Evolutionary conservation across 306 rosid species (phyloP), one percentile per base, ranked within the genome.

Genomic region (Argentina anserina): DNA sequence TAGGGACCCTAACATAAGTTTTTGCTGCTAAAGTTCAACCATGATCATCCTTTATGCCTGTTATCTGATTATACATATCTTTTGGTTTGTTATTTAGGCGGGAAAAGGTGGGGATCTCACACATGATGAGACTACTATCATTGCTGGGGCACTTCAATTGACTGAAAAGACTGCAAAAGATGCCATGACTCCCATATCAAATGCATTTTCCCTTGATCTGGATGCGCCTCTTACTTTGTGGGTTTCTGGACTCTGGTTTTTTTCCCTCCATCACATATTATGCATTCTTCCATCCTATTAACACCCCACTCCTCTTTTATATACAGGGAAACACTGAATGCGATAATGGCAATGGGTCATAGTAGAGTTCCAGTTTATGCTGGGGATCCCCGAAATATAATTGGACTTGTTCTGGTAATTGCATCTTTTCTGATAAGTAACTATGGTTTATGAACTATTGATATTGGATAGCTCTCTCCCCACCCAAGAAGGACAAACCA

Each of bases 41-140:
- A 36, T 61, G 72, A 55, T 34, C 39, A 41, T 59, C 42, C 58
- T 25, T 11, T 70, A 29, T 49, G 70, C 60, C 4, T 47, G 85
- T 67, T 67, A 61, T 72, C 66, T 79, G 42, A 75, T 70, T n/a
- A 52, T 71, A 69, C 56, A 28, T 68, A 65, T 11, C 21, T 28
- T 50, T 50, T 82, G 74, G 45, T 67, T 75, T 82, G 45, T 73
- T 79, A 61, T 79, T 39, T 82, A 94, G 99, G 99, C 99, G 36
- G 99, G 99, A 66, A 94, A 91, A 87, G 99, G 99, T 66, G 99
- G 99, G 70, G 97, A 91, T 80, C 87, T 94, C 79, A 91, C 99
- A 2, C 99, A 88, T 77, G 99, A 94, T 66, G 99, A 94, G 86
- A 94, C 99, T 46, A 94, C 99, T 39, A 94, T 94, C 76, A 94